Evolutionary conservation across 169 alveolate species (phyloP).

Genomic region (Eimeria falciformis): DNA sequence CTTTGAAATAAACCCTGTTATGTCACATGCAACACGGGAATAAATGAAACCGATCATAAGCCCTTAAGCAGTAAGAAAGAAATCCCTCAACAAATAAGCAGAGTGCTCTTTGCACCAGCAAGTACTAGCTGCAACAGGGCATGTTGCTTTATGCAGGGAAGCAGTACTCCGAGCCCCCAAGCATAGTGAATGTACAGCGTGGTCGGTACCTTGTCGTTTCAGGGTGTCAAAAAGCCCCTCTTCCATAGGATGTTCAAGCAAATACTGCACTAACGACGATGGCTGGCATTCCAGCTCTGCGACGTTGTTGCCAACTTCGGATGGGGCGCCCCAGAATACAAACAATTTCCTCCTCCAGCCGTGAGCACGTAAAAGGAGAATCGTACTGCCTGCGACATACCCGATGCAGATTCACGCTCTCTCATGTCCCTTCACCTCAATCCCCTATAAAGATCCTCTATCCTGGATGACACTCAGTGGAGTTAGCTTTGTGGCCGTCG

Average conservation of each 20-base stretch:
- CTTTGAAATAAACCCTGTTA: slow-evolving; percentile 17
- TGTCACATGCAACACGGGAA: not conserved
- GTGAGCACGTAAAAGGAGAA: slow-evolving; percentile 34
- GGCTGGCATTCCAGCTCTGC: slow-evolving; percentile 67
- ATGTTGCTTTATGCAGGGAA: not conserved
- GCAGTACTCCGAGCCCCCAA: not conserved
- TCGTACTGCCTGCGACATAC: slow-evolving; percentile 7
- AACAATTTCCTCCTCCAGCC: slow-evolving; percentile 64
- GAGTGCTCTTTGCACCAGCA: not conserved
- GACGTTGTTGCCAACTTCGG: not conserved
- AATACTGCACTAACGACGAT: slow-evolving; percentile 44
- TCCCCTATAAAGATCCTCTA: no score
- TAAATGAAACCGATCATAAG: not conserved
- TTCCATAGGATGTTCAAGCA: slow-evolving; percentile 59
- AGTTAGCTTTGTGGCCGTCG: no score
- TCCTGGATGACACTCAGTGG: no score
- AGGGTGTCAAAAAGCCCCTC: slow-evolving; percentile 22
- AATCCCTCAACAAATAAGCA: not conserved
- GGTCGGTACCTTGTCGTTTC: slow-evolving; percentile 24
- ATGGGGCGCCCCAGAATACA: slow-evolving; percentile 57
- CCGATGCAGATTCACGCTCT: no score
- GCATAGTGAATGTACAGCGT: not conserved
- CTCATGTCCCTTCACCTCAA: no score
- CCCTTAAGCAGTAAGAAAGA: not conserved
- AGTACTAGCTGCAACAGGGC: not conserved